Evolutionary conservation across 2,329 filamentous ascomycete genomes (phyloP), one percentile per base, ranked within the genome.

Genomic region (Aspergillus alliaceus): DNA sequence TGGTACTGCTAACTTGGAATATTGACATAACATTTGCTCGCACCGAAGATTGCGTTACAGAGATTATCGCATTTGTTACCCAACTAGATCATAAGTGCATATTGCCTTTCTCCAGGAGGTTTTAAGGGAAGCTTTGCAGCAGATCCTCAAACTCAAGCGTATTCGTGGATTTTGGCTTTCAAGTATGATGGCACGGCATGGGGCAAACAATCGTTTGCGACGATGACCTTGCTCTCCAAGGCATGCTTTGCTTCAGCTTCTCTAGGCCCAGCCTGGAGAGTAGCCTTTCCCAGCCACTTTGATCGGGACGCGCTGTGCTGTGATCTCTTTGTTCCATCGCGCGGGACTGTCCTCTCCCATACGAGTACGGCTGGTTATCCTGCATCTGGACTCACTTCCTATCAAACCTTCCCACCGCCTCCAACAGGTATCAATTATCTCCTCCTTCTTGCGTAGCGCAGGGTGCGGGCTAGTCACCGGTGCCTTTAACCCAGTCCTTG

Each of bases 21-120:
- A 63, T 62, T 22, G 59, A 62, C 9, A 55, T 48, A 34, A 32
- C 35, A 42, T 56, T 51, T 5, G 14, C 52, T 8, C 35, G 25
- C 2, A 51, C 51, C 1, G 18, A 57, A 46, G 48, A 58, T 47
- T 53, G 59, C 32, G 49, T 59, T 18, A 37, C 57, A 14, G 53
- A 58, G 6, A 60, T 59, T 7, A 35, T 60, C 46, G 54, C 9
- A 1, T 56, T 51, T 32, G 48, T 59, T 35, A 56, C 56, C 1
- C 14, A 44, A 15, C 18, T 57, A 2, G 9, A 54, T 7, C 15
- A 29, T 9, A 42, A 11, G 50, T 51, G 1, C 57, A 59, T 44
- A 51, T 60, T 42, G 46, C 62, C 14, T 62, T 63, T 27, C 20
- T 63, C 4, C 57, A 62, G 44, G 59, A 62, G 44, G 59, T 62